Evolutionary conservation across 1,284 basidiomycete genomes (phyloP).

Genomic region (Schizopora paradoxa): DNA sequence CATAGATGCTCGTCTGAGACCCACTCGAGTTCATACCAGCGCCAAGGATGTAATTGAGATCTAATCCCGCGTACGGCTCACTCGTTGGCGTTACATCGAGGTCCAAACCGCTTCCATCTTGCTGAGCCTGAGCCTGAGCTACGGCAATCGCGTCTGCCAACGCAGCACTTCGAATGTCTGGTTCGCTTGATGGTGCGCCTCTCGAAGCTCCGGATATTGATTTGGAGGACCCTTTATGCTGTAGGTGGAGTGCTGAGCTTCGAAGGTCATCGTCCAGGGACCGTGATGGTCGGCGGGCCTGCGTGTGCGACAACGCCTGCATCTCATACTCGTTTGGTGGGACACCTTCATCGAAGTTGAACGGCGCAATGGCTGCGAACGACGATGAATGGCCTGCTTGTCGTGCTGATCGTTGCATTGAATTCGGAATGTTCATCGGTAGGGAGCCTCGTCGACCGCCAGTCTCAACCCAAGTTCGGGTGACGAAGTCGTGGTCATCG

Average conservation of each 20-base stretch:
- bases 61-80: slow-evolving; percentile 34
- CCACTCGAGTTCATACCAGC: slow-evolving; percentile 27
- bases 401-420: not conserved
- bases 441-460: slow-evolving; percentile 13
- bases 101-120: slow-evolving; percentile 28
- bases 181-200: slow-evolving; percentile 18
- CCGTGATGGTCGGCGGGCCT: slow-evolving; percentile 44
- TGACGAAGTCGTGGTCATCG: not conserved
- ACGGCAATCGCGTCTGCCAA: slow-evolving; percentile 16
- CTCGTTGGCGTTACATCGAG: not conserved
- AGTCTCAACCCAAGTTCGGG: slow-evolving; percentile 11
- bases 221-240: slow-evolving; percentile 10
- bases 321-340: slow-evolving; percentile 6
- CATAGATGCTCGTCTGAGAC: slow-evolving; percentile 16
- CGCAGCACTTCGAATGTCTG: slow-evolving; percentile 16
- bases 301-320: slow-evolving; percentile 7
- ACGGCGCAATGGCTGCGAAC: not conserved
- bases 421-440: slow-evolving; percentile 16
- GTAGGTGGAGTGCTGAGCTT: slow-evolving; percentile 23
- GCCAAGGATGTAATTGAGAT: slow-evolving; percentile 41
- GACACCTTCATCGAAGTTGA: slow-evolving; percentile 7
- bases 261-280: slow-evolving; percentile 45
- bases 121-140: slow-evolving; percentile 17
- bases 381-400: not conserved
- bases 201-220: slow-evolving; percentile 23